Evolutionary conservation across 148 eudicot genomes (phyloP).

Genomic region (Spergularia bocconei): DNA sequence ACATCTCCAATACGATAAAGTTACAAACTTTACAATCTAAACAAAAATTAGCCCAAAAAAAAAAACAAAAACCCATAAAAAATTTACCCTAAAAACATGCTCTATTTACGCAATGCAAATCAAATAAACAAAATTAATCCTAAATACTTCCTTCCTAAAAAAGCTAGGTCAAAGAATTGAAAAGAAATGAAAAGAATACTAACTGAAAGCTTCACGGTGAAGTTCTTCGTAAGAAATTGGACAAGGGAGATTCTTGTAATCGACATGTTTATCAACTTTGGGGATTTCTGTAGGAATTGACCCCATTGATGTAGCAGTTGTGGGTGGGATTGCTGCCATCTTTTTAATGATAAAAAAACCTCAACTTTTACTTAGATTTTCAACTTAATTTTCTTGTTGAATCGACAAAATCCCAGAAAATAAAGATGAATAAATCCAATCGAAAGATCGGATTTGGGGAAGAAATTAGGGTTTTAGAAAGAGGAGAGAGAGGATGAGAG

Average conservation of each 20-base stretch:
- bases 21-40: not conserved
- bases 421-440: not conserved
- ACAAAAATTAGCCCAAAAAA: not conserved
- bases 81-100: not conserved
- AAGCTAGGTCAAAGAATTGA: not conserved
- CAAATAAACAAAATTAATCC: not conserved
- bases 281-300: constrained; percentile 25
- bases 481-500: constrained; percentile 4
- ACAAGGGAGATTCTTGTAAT: constrained; percentile 74
- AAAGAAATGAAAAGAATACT: constrained; percentile 19
- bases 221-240: constrained; percentile 89
- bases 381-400: not conserved
- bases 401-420: constrained; percentile 6
- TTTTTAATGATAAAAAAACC: constrained; percentile 1
- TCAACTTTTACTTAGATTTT: not conserved
- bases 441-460: constrained; percentile 1
- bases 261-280: constrained; percentile 54
- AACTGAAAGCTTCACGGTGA: constrained; percentile 90
- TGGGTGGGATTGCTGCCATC: constrained; percentile 33
- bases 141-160: not conserved
- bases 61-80: constrained; percentile 5
- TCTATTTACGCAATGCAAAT: not conserved
- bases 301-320: constrained; percentile 21
- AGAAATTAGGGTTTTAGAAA: constrained; percentile 27
- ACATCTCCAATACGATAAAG: not conserved